These are phyloP conservation scores for Agapanthus africanus DNA, from an alignment of 106 monocot genomes.

Conservation along the genomic window DNA sequence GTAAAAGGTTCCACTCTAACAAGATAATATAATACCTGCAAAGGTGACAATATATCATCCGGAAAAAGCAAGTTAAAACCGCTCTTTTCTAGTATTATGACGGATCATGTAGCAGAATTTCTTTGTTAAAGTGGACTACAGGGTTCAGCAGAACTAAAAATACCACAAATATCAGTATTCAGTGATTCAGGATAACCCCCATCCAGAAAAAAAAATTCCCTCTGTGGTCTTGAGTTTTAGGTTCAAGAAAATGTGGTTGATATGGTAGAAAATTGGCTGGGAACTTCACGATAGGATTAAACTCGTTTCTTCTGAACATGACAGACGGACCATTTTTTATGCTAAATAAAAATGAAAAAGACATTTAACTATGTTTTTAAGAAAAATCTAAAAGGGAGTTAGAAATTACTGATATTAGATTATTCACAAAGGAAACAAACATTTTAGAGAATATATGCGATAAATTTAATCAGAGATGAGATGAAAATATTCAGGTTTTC, in stretches of 20 bases:
- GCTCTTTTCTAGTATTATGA: neutral
- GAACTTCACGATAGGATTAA: neutral
- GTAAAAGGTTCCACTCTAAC: conserved; percentile 95
- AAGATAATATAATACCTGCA: conserved; percentile 94
- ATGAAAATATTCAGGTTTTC: too few relatives aligned
- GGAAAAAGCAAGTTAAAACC: neutral
- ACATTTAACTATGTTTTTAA: too few relatives aligned
- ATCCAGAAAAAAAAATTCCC: too few relatives aligned
- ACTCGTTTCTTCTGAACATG: neutral
- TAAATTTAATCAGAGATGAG: too few relatives aligned
- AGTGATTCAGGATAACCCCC: neutral
- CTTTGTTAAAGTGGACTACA: too few relatives aligned
- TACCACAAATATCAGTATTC: neutral
- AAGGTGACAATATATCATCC: neutral
- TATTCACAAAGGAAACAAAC: too few relatives aligned
- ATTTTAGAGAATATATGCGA: too few relatives aligned
- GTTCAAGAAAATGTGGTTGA: neutral
- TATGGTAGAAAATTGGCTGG: neutral
- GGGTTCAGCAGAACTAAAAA: too few relatives aligned
- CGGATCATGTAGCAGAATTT: neutral
- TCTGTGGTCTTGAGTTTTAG: neutral
- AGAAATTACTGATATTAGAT: too few relatives aligned
- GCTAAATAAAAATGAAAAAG: too few relatives aligned
- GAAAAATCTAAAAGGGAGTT: too few relatives aligned
- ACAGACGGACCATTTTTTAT: neutral